Evolutionary conservation across 75 land plant species (phyloP).

Genomic region (Ceratopteris richardii): DNA sequence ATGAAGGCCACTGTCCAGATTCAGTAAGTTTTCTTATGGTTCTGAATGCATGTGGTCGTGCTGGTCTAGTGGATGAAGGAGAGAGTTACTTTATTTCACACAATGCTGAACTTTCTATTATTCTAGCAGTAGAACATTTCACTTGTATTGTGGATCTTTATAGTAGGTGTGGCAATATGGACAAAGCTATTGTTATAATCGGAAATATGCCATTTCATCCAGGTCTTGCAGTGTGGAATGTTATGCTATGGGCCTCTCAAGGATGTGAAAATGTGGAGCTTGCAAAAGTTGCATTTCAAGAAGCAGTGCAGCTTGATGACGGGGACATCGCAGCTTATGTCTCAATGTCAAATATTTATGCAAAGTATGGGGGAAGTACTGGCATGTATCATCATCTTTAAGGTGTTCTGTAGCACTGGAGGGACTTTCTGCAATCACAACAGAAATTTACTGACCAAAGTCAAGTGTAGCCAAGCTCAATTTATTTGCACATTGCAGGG

Average conservation of each 20-base stretch:
- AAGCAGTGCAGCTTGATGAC: conserved; percentile 30
- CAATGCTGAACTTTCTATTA: conserved; percentile 19
- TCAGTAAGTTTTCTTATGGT: conserved; percentile 35
- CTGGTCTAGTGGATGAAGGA: conserved; percentile 51
- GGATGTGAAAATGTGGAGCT: conserved; percentile 28
- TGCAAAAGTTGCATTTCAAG: conserved; percentile 24
- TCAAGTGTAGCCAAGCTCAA: too few species aligned
- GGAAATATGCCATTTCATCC: conserved; percentile 37
- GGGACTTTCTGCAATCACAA: too few species aligned
- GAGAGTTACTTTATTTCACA: conserved; percentile 20
- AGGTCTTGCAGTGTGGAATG: conserved; percentile 34
- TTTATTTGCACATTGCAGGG: too few species aligned
- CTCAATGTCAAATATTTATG: conserved; percentile 39
- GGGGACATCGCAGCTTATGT: conserved; percentile 34
- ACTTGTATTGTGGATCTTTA: conserved; percentile 49
- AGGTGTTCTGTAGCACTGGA: too few species aligned
- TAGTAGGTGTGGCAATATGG: conserved; percentile 33
- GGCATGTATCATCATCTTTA: too few species aligned
- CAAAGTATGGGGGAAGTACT: conserved; percentile 1
- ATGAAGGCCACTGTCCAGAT: conserved; percentile 26
- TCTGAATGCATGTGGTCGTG: conserved; percentile 45
- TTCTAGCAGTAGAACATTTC: conserved; percentile 43
- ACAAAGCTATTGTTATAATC: conserved; percentile 22
- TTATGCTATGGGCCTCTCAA: conserved; percentile 38
- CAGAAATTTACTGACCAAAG: too few species aligned